A percentile compares a stretch with the other conserved stretches of the same genome.
phyloP scores from a whole-genome alignment of 768 basidiomycete genomes.

The Lenzites betulinus region DNA sequence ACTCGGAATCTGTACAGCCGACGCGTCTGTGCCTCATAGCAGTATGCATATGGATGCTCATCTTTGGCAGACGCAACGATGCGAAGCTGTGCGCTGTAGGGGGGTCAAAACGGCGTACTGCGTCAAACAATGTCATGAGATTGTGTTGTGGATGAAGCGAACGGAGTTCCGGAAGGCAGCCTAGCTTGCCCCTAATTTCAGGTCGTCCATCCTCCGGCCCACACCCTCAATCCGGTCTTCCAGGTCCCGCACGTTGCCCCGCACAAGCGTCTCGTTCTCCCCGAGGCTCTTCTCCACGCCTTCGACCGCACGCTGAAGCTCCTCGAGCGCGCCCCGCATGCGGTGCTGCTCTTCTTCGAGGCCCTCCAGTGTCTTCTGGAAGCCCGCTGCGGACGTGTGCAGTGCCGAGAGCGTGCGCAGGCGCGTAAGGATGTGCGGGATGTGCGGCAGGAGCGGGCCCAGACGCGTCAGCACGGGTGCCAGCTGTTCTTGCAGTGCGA shows the following conservation, averaged over 20 bases:
- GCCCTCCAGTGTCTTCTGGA: constrained; percentile 63
- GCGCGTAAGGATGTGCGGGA: constrained; percentile 88
- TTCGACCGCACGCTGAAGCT: constrained; percentile 67
- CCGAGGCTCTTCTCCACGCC: constrained; percentile 76
- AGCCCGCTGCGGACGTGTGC: constrained; percentile 80
- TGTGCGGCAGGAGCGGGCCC: constrained; percentile 73
- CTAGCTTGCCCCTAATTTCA: constrained; percentile 23
- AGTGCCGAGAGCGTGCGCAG: constrained; percentile 81
- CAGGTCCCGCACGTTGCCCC: constrained; percentile 72
- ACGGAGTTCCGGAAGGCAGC: not conserved
- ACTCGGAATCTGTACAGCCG: too few relatives aligned
- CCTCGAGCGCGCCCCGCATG: constrained; percentile 60
- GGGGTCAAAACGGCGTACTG: not conserved
- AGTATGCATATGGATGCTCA: too few relatives aligned
- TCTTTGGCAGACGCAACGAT: too few relatives aligned
- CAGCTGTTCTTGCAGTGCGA: constrained; percentile 56
- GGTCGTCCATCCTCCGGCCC: constrained; percentile 43
- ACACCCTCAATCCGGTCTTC: constrained; percentile 58
- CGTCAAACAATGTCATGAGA: not conserved
- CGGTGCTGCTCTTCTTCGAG: constrained; percentile 76
- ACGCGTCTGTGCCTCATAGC: too few relatives aligned
- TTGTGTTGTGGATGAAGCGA: too few relatives aligned
- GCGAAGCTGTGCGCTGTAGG: too few relatives aligned
- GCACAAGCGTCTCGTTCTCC: constrained; percentile 70
- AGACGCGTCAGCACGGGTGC: constrained; percentile 71